Percentiles rank a stretch among this genome's conserved stretches.
Conservation (phyloP, 805 yeast species). For the Spathaspora passalidarum region DNA sequence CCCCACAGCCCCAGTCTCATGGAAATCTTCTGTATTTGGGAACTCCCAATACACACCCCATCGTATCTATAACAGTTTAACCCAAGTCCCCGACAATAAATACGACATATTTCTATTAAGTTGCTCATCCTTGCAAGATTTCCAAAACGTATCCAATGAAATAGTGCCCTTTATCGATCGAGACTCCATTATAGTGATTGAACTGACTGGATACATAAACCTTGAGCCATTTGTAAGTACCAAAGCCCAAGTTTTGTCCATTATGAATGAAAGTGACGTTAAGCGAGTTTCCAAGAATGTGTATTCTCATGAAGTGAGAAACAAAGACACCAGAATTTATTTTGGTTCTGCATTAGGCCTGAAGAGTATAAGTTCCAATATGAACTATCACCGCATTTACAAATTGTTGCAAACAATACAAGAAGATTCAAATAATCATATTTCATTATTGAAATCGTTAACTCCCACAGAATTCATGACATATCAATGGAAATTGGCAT, state of each 20-base stretch:
- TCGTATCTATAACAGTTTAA: slow-evolving; percentile 9
- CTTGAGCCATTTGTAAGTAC: slow-evolving; percentile 65
- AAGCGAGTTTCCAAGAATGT: slow-evolving; percentile 28
- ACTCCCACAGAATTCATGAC: slow-evolving; percentile 58
- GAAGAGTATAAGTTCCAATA: slow-evolving; percentile 12
- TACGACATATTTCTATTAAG: slow-evolving; percentile 36
- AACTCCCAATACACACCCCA: slow-evolving; percentile 11
- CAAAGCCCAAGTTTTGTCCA: slow-evolving; percentile 40
- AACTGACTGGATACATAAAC: slow-evolving; percentile 69
- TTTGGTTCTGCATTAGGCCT: slow-evolving; percentile 25
- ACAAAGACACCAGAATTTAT: slow-evolving; percentile 43
- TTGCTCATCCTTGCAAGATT: slow-evolving; percentile 36
- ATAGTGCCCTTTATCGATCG: slow-evolving; percentile 23
- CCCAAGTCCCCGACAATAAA: slow-evolving; percentile 12
- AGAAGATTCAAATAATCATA: slow-evolving; percentile 32
- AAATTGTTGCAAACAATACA: slow-evolving; percentile 32
- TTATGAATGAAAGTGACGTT: slow-evolving; percentile 62
- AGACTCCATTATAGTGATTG: slow-evolving; percentile 57
- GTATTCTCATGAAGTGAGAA: slow-evolving; percentile 33
- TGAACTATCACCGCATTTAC: slow-evolving; percentile 20
- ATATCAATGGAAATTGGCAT: slow-evolving; percentile 83
- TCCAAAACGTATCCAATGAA: slow-evolving; percentile 26
- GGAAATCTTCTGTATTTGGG: slow-evolving; percentile 16
- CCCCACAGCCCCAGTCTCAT: slow-evolving; percentile 11
- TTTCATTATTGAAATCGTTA: slow-evolving; percentile 48